Base-by-base conservation (phyloP, 495 filamentous ascomycete species). In the Copromyces sp. region DNA sequence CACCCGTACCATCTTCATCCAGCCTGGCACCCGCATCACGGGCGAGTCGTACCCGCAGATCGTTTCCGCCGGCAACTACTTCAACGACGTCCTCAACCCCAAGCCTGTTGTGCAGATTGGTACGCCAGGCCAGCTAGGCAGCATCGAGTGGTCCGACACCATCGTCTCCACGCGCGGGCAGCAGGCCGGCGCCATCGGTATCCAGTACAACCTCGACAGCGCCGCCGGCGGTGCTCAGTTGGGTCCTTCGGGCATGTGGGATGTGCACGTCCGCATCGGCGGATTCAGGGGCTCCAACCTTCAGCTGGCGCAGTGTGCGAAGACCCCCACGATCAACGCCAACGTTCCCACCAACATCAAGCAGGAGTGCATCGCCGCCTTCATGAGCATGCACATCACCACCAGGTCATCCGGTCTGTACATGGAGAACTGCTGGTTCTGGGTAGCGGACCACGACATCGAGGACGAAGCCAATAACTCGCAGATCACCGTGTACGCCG, bases 1-100 rank as follows among this genome's bases (percentile, higher is more conserved):
- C 73, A 92, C 90, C 17, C 84, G 86, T 42, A 97, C 94, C 3
- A 80, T 98, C 75, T 86, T 88, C 74, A 87, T 98, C 38, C 94
- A 94, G 0, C 83, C 87, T 39, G 86, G 89, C 68, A 89, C 90
- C 72, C 84, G 84, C 69, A 94, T 98, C 76, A 87, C 90, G 5
- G 94, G 94, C 71, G 94, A 98, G 76, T 87, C 91, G 69, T 95
- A 91, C 87, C 83, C 95, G 37, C 90, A 97, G 74, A 94, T 98
- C 89, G 91, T 93, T 41, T 88, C 89, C 4, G 90, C 91, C 20
- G 84, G 83, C 9, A 41, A 80, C 5, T 88, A 86, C 38, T 98
- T 95, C 80, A 82, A 84, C 69, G 85, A 94, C 77, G 81, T 88
- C n/a, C 79, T 75, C 42, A 88, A 87, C 74, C 94, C 94, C 14